Base-by-base conservation (phyloP, 768 basidiomycete genomes). In the Mycena rebaudengoi region DNA sequence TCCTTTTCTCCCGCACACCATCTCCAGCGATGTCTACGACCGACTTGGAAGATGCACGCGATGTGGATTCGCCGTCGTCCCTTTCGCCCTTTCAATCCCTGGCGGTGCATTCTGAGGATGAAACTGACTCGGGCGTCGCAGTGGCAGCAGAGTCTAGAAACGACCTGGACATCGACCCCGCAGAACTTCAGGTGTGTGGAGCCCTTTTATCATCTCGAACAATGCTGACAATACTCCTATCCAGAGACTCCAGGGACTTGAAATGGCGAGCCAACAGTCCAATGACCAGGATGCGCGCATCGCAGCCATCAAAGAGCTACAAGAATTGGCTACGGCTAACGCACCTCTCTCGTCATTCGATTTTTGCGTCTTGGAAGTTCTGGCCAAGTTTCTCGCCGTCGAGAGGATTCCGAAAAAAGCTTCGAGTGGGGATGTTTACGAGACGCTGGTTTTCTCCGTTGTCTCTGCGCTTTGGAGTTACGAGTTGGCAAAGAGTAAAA, bases 381-480 rank as follows among this genome's bases (percentile, higher is more conserved):
- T 56, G 21, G 37, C 3, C 33, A 40, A 58, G 26, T 58, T 58
- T 58, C 56, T 58, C 18, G 45, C 56, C 45, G 40, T 39, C n/a
- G 46, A 40, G 18, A 58, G 56, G 56, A 58, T 58, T 58, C 56
- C 56, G 14, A 58, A 49, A 29, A 20, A 55, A 26, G 32, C 44
- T 20, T 48, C 44, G 7, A 13, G 18, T 20, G 56, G 35, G 23
- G 45, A 48, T 20, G 56, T 20, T 39, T 56, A 45, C 13, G 54
- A 56, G 29, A 45, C 20, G 54, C 45, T 58, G 26, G 33, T 58
- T 28, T 49, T 48, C 56, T 46, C 56, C 45, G 45, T 45, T 18
- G 46, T 37, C 45, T 39, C 26, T 49, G 56, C 56, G 26, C 33
- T 58, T 48, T 58, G 56, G 56, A 58, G 56, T 21, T 58, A 48